Percentiles rank a stretch among this genome's conserved stretches.
Evolutionary conservation across 371 early-diverging fungal species (phyloP).

Genomic region (Entomophthora muscae): DNA sequence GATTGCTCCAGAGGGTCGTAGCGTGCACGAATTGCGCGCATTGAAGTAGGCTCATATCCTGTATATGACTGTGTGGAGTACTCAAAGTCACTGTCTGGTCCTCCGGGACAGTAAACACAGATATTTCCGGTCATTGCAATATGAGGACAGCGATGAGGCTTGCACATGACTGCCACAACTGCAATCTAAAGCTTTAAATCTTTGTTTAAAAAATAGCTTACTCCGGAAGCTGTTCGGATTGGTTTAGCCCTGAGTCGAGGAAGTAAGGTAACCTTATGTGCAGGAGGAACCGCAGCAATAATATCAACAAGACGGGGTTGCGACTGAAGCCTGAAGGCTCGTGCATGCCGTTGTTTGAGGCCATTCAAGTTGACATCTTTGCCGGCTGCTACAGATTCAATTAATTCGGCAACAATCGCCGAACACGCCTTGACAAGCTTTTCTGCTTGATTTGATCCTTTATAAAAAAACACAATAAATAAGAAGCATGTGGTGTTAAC

Average conservation of each 20-base stretch:
- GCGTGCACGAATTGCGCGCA: constrained; percentile 98
- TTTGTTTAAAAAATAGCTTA: constrained; percentile 22
- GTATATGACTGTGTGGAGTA: constrained; percentile 99
- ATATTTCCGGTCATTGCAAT: constrained; percentile 99
- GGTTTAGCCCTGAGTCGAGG: constrained; percentile 94
- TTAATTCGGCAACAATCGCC: constrained; percentile 80
- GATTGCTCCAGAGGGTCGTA: constrained; percentile 99
- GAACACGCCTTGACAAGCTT: constrained; percentile 65
- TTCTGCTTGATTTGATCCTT: constrained; percentile 24
- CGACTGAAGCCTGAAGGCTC: constrained; percentile 56
- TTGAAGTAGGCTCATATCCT: constrained; percentile 99
- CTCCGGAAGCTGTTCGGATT: constrained; percentile 96
- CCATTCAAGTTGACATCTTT: constrained; percentile 80
- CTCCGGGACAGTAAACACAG: constrained; percentile 99
- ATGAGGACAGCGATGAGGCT: constrained; percentile 99
- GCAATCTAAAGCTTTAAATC: constrained; percentile 49
- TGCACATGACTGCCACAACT: constrained; percentile 99
- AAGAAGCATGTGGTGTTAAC: neutral
- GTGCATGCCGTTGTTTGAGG: constrained; percentile 53
- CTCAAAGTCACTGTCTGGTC: constrained; percentile 99
- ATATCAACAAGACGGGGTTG: constrained; percentile 98
- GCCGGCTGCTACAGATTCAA: constrained; percentile 42
- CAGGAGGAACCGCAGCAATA: constrained; percentile 95
- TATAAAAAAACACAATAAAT: neutral
- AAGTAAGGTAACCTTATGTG: constrained; percentile 68